Base-by-base conservation (phyloP, 2,329 filamentous ascomycete genomes). In the Hawksworthiomyces lignivorus region DNA sequence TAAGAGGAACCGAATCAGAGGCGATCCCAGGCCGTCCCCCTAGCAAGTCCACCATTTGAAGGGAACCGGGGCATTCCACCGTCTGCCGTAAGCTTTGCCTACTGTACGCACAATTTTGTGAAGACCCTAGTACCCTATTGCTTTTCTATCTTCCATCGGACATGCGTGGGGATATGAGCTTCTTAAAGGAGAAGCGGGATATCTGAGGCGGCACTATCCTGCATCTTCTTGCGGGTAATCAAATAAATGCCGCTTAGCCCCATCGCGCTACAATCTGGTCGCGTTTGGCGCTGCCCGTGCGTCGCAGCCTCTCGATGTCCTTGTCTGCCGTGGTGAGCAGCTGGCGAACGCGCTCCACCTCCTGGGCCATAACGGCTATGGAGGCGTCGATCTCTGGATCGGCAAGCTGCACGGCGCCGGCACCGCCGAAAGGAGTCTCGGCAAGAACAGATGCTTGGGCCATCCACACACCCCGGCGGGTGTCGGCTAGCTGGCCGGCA, bases 321-420 rank as follows among this genome's bases (percentile, higher is more conserved):
- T 44, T 43, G 28, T 70, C 61, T 1, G 68, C 55, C 11, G 49
- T 54, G 3, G 58, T 57, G 19, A 76, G 48, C 38, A 62, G 62
- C 21, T 57, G 57, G 34, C 54, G 57, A 1, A 68, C 56, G 42
- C 62, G 62, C 2, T 60, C 59, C 34, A 72, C 59, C 54, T 74
- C 72, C 37, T 67, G 61, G 1, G 55, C 54, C 40, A 75, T 50
- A 10, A 73, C 61, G 0, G 56, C 54, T n/a, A 79, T 68, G 2
- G 68, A 70, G 3, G 56, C 61, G 42, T 75, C 69, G 28, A 76
- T 68, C 21, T 75, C 72, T 0, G 69, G 64, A 49, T 80, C 75
- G 6, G 68, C 58, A 6, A 80, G 62, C 31, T 61, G 62, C 5
- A 75, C 64, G n/a, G 63, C 55, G 0, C 62, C 61, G 50, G 74